phyloP scores from a whole-genome alignment of 345 rosid species.

The Gossypium australe region DNA sequence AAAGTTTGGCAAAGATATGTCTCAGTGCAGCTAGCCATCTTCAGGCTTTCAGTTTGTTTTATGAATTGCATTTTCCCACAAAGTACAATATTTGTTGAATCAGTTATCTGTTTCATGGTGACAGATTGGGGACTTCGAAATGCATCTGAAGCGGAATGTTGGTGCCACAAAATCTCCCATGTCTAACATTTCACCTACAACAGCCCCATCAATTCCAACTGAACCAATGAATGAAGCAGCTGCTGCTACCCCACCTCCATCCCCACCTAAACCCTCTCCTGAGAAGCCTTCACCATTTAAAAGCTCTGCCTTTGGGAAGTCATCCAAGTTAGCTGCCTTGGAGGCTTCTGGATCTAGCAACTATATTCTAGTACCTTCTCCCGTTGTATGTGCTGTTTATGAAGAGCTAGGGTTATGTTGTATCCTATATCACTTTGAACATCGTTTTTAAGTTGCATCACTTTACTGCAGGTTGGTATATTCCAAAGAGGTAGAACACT shows the following conservation, averaged over 20 bases:
- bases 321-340: constrained; percentile 68
- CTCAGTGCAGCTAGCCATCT: neutral
- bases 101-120: constrained; percentile 7
- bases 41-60: neutral
- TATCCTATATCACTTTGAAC: neutral
- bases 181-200: constrained; percentile 53
- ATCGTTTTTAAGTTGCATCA: constrained; percentile 4
- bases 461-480: constrained; percentile 54
- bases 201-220: constrained; percentile 75
- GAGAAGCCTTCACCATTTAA: constrained; percentile 56
- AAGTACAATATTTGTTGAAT: neutral
- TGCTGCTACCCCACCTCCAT: constrained; percentile 35
- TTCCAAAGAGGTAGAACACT: constrained; percentile 68
- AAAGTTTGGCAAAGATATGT: neutral
- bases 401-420: neutral
- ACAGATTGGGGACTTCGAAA: constrained; percentile 88
- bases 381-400: constrained; percentile 44
- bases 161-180: constrained; percentile 45
- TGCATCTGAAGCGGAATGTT: constrained; percentile 73
- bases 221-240: constrained; percentile 60
- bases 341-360: constrained; percentile 73
- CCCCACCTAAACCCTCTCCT: constrained; percentile 46
- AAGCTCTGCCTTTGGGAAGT: constrained; percentile 53
- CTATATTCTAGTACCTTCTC: constrained; percentile 68
- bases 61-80: neutral